These are phyloP conservation scores for Colletotrichum tropicale DNA, from an alignment of 2,329 filamentous ascomycete genomes.

Conservation along the genomic window DNA sequence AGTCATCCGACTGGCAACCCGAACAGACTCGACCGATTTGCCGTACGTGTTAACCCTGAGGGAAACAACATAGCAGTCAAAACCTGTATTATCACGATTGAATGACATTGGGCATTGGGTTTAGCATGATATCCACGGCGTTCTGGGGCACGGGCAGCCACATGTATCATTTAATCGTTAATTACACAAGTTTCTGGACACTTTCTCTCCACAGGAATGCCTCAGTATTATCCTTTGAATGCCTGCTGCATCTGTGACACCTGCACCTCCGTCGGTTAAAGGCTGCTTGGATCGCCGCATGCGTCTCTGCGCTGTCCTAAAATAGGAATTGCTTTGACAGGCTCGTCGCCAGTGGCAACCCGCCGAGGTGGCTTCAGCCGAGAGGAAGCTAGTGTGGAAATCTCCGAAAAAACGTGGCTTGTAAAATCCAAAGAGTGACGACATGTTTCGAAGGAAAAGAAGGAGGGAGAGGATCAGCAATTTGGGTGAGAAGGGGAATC, in stretches of 20 bases:
- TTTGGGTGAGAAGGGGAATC: not conserved
- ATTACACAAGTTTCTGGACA: not conserved
- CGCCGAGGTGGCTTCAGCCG: not conserved
- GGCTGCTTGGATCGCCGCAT: not conserved
- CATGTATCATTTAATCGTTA: constrained; percentile 13
- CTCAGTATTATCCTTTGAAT: not conserved
- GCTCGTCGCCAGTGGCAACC: not conserved
- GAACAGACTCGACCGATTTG: constrained; percentile 33
- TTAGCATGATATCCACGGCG: constrained; percentile 20
- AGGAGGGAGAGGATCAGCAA: not conserved
- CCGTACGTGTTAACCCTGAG: constrained; percentile 35
- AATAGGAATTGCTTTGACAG: not conserved
- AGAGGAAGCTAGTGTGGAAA: not conserved
- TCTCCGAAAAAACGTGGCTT: not conserved
- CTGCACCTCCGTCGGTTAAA: not conserved
- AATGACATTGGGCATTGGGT: constrained; percentile 3
- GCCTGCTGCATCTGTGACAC: not conserved
- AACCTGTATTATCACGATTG: constrained; percentile 3
- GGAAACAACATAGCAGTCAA: constrained; percentile 15
- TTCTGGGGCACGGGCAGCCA: not conserved
- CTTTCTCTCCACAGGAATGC: not conserved
- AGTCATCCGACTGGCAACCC: constrained; percentile 53
- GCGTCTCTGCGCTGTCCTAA: not conserved
- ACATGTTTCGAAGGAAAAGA: not conserved
- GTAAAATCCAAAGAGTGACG: not conserved